Evolutionary conservation across 2,329 filamentous ascomycete species (phyloP), one percentile per base, ranked within the genome.

Genomic region (Talaromyces sp.): DNA sequence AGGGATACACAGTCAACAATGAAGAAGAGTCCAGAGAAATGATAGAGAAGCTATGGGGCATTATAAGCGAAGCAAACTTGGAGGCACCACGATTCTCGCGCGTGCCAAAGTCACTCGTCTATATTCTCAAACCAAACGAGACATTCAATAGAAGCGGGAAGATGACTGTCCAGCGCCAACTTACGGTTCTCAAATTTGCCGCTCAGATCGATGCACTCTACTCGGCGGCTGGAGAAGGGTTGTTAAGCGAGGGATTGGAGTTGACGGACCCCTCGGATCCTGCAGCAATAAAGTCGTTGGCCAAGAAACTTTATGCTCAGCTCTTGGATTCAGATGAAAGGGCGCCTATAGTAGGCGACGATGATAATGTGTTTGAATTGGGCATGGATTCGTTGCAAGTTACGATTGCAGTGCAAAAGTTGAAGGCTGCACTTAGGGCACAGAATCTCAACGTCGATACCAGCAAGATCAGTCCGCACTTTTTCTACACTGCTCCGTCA

Each of bases 361-460:
- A 67, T 13, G 67, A 68, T 13, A 66, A 69, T 27, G 53, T 69
- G 3, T 68, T 68, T 53, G 62, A 65, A 10, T 29, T 64, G 13
- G 68, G 68, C 25, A 63, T 68, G 61, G 68, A 69, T 58, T 68
- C 67, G 13, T 58, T 68, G 3, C 65, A 68, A 36, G 65, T 67
- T 22, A 45, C 36, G 7, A 43, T 67, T 40, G 47, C 45, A 19
- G 65, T 67, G 5, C 64, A 64, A 15, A 54, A 54, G 22, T 45
- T 68, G 53, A 67, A 64, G 29, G 65, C 65, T 29, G 67, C 53
- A 17, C 25, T 68, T 15, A 60, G 65, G 10, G n/a, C 59, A 25
- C 53, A 63, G 17, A 45, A 63, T 15, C 15, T 66, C 10, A 43
- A 61, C 2, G 47, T 63, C 22, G 54, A 54, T n/a, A 66, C 5